Evolutionary conservation across 305 asterid genomes (phyloP), one percentile per base, ranked within the genome.

Genomic region (Solanum chacoense): DNA sequence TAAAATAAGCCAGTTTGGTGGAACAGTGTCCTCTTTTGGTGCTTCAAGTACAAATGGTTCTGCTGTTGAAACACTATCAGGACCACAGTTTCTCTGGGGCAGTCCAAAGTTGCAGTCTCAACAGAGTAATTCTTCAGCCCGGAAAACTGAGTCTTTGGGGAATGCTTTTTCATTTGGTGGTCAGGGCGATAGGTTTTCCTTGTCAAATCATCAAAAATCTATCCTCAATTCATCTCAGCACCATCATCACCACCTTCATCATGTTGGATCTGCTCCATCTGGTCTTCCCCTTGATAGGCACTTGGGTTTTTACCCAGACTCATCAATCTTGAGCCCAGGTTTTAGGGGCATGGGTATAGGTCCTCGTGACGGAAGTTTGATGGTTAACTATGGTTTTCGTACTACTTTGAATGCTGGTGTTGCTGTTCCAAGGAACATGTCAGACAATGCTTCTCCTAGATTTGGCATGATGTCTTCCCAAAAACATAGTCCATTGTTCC

Each of bases 231-330:
- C 95, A 85, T 45, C 90, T 88, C 89, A 89, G 42, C 92, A 88
- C 74, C 87, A 86, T 88, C 89, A 89, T 35, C 92, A 88, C 74
- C 87, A 86, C 72, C 93, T 90, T 77, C 91, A 89, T 90, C 94
- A 90, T 85, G 91, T 88, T 85, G 97, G 95, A 77, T 94, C 98
- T 74, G 97, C 98, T 91, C 98, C 96, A 63, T 90, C 98, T 86
- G 93, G 93, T 76, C 85, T 90, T 88, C 93, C 93, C 73, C 89
- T 89, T 6, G 90, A 94, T 88, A 90, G 88, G 75, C 90, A 90
- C 38, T 83, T 91, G 13, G 94, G 95, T 67, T 90, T 87, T 87
- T 87, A 87, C 91, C 95, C 91, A 8, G 95, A 93, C 65, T 92
- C 93, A 22, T 87, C 91, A 16, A 91, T 90, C 26, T 88, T 84